These are phyloP conservation scores for Schizosaccharomyces osmophilus DNA, from an alignment of 805 yeast genomes.

Conservation along the genomic window DNA sequence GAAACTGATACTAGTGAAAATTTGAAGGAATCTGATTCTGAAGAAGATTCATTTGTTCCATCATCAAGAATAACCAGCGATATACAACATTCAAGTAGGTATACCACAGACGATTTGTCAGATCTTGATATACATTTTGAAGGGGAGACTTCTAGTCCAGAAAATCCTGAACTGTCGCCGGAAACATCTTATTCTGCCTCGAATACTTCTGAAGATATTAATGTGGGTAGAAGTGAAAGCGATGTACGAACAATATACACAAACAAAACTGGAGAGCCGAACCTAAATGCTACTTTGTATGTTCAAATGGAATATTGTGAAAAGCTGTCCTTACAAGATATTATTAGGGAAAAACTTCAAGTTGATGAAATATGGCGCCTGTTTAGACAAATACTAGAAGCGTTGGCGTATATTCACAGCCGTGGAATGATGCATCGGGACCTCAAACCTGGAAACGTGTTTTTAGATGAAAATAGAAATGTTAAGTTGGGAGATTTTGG, in stretches of 20 bases:
- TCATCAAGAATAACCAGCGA: background rate
- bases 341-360: constrained; percentile 56
- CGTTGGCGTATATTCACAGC: constrained; percentile 68
- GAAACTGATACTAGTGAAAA: constrained; percentile 31
- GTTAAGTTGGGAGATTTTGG: constrained; percentile 95
- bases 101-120: background rate
- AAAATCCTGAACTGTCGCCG: constrained; percentile 6
- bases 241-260: background rate
- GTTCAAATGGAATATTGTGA: constrained; percentile 99
- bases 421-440: constrained; percentile 92
- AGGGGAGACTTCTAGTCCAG: constrained; percentile 8
- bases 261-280: background rate
- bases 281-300: constrained; percentile 43
- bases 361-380: constrained; percentile 71
- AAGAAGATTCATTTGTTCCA: background rate
- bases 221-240: background rate
- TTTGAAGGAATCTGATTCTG: background rate
- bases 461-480: constrained; percentile 71
- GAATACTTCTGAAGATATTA: background rate
- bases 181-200: background rate
- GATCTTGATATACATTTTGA: background rate
- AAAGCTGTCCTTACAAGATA: constrained; percentile 64
- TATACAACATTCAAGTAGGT: background rate
- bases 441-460: constrained; percentile 82
- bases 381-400: constrained; percentile 69